Percentiles rank a stretch among this genome's conserved stretches.
phyloP scores from a whole-genome alignment of 192 early-diverging fungal species.

The Chytriomyces sp. region DNA sequence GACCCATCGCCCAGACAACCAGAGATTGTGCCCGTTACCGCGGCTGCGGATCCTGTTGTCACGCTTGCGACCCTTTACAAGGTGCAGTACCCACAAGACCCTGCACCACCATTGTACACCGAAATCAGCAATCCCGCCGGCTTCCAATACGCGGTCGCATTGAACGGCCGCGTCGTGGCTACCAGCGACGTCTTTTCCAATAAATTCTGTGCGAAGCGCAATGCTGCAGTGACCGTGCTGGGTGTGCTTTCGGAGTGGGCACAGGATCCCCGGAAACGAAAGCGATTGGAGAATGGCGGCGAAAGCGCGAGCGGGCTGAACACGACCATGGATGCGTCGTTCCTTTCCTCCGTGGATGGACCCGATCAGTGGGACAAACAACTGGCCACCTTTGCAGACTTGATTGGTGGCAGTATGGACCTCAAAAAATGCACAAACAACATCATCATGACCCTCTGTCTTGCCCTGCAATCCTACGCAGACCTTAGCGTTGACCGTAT shows the following conservation, averaged over 20 bases:
- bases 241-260: background rate
- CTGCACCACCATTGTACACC: background rate
- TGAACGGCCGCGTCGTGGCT: background rate
- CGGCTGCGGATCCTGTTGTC: background rate
- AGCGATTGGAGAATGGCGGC: background rate
- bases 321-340: background rate
- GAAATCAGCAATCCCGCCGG: background rate
- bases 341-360: background rate
- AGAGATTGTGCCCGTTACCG: background rate
- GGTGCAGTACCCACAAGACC: background rate
- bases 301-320: background rate
- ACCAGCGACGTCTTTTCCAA: background rate
- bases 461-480: background rate
- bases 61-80: background rate
- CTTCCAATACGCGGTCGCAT: conserved; percentile 2
- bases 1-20: background rate
- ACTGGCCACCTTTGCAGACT: background rate
- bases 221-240: background rate
- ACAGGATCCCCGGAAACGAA: background rate
- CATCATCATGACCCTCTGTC: background rate
- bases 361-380: background rate
- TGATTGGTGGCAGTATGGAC: background rate
- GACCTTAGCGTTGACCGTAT: background rate
- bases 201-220: background rate
- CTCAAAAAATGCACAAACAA: conserved; percentile 5